phyloP scores from a whole-genome alignment of 768 basidiomycete species.

The Mycena epipterygia region DNA sequence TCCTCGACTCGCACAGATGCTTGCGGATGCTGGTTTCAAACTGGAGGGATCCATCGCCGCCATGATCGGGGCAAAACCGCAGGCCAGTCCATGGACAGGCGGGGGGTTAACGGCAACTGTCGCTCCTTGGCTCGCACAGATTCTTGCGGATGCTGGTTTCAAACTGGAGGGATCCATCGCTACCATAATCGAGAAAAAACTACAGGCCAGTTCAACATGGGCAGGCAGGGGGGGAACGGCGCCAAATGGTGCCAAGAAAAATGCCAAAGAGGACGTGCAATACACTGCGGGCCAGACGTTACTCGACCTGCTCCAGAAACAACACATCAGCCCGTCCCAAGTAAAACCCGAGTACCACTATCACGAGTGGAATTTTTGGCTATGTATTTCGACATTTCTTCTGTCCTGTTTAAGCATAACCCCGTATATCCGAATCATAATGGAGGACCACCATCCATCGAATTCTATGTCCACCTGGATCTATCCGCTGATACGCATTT shows the following conservation, averaged over 20 bases:
- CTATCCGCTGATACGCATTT: slow-evolving; percentile 1
- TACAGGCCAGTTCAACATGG: too few species aligned
- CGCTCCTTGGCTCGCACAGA: too few species aligned
- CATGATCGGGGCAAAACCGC: too few species aligned
- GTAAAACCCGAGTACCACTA: not conserved
- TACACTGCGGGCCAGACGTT: slow-evolving; percentile 1
- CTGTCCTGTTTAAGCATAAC: not conserved
- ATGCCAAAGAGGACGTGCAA: not conserved
- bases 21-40: slow-evolving; percentile 12
- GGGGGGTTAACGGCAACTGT: too few species aligned
- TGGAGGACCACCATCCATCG: not conserved
- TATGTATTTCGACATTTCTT: not conserved
- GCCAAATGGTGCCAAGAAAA: not conserved
- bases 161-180: slow-evolving; percentile 10
- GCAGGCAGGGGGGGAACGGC: too few species aligned
- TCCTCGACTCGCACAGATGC: slow-evolving; percentile 16
- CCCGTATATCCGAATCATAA: not conserved
- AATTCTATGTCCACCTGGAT: not conserved
- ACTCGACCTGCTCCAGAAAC: not conserved
- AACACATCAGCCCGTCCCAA: not conserved
- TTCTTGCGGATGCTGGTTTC: slow-evolving; percentile 13
- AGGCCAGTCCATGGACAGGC: too few species aligned
- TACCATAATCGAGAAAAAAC: slow-evolving; percentile 2
- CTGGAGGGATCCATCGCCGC: slow-evolving; percentile 8
- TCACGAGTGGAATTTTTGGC: not conserved